A percentile compares a stretch with the other conserved stretches of the same genome.
phyloP scores from a whole-genome alignment of 352 stramenopile species.

The Globisporangium polare region DNA sequence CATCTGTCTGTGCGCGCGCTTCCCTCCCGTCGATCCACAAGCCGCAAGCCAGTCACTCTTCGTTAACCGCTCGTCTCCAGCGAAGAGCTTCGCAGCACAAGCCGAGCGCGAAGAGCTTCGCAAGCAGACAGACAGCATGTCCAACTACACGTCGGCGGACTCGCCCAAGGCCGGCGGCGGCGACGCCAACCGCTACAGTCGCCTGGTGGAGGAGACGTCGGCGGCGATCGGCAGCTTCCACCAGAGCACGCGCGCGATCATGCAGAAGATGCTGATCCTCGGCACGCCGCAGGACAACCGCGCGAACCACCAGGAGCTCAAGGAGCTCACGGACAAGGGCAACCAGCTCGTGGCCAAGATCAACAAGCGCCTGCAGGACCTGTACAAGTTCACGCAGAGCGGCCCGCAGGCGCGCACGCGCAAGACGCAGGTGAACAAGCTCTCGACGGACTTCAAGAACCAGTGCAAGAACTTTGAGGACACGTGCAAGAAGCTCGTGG shows the following conservation, averaged over 20 bases:
- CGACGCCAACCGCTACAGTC: constrained; percentile 48
- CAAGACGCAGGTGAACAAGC: constrained; percentile 50
- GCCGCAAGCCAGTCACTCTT: no score
- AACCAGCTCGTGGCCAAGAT: constrained; percentile 60
- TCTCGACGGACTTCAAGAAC: constrained; percentile 60
- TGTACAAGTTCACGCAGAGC: constrained; percentile 26
- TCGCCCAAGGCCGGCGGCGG: constrained; percentile 48
- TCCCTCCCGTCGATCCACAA: not conserved
- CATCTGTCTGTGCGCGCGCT: not conserved
- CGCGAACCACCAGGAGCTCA: constrained; percentile 59
- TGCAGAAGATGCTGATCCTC: constrained; percentile 65
- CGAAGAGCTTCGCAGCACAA: not conserved
- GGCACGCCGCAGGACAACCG: constrained; percentile 51
- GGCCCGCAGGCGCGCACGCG: constrained; percentile 34
- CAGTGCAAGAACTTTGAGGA: constrained; percentile 57
- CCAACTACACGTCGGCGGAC: constrained; percentile 49
- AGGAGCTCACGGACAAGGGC: constrained; percentile 50
- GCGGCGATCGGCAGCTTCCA: constrained; percentile 60
- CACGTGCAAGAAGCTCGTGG: constrained; percentile 45
- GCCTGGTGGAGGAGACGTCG: constrained; percentile 51
- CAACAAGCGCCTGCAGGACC: constrained; percentile 47
- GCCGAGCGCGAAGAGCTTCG: not conserved
- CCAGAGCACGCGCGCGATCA: constrained; percentile 47
- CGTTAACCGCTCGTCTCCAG: not conserved
- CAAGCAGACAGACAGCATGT: constrained; percentile 13